A percentile compares a stretch with the other conserved stretches of the same genome.
Evolutionary conservation across 2,329 filamentous ascomycete genomes (phyloP).

Genomic region (Claviceps digitariae): DNA sequence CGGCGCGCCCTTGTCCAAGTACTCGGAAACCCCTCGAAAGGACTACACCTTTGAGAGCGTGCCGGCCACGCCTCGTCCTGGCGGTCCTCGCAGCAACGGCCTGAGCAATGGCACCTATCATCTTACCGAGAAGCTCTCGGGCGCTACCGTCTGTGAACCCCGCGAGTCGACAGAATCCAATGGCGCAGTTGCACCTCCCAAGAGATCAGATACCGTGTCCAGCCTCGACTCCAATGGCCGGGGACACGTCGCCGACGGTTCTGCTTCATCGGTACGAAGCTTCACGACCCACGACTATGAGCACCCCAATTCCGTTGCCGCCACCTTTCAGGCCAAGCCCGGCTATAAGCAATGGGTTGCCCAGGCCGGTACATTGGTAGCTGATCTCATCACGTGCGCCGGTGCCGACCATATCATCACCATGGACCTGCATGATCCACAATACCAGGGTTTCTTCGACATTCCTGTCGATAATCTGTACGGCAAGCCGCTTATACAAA

Average conservation of each 20-base stretch:
- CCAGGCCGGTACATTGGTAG: constrained; percentile 87
- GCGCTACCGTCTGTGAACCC: constrained; percentile 40
- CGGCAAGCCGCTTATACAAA: constrained; percentile 59
- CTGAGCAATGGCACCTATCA: constrained; percentile 51
- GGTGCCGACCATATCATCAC: constrained; percentile 96
- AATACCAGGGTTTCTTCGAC: constrained; percentile 98
- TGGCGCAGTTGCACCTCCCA: constrained; percentile 18
- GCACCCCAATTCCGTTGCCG: constrained; percentile 40
- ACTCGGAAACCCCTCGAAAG: constrained; percentile 36
- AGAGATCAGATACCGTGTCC: constrained; percentile 23
- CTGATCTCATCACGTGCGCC: constrained; percentile 86
- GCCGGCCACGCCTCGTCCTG: constrained; percentile 69
- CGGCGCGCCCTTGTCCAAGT: constrained; percentile 73
- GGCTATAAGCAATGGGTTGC: constrained; percentile 99
- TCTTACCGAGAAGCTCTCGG: constrained; percentile 61
- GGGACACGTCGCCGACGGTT: constrained; percentile 24
- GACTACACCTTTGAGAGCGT: constrained; percentile 87
- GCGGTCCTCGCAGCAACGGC: constrained; percentile 51
- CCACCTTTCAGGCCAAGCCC: constrained; percentile 58
- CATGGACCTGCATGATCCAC: constrained; percentile 90
- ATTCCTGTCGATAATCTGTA: constrained; percentile 98
- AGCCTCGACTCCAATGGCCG: constrained; percentile 21
- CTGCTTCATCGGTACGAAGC: constrained; percentile 30
- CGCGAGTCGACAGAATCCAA: constrained; percentile 3
- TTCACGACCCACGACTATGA: constrained; percentile 54